Evolutionary conservation across 1,139 yeast species (phyloP).

Genomic region (Yueomyces sp.): DNA sequence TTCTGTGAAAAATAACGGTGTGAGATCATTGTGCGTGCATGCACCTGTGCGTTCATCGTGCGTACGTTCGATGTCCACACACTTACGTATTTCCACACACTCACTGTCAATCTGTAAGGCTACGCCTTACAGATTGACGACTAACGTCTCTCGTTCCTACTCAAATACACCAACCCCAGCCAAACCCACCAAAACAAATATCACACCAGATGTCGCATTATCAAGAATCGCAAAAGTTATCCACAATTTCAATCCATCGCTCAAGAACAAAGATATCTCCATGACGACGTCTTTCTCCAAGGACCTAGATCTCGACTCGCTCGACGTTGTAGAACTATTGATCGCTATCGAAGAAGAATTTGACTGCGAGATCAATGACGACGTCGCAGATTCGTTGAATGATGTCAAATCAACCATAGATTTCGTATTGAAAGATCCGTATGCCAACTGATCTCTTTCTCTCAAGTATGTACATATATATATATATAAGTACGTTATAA

Average conservation of each 20-base stretch:
- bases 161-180: no score
- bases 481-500: no score
- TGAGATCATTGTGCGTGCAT: no score
- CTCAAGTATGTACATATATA: no score
- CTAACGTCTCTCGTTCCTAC: no score
- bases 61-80: no score
- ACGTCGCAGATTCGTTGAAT: conserved; percentile 53
- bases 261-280: conserved; percentile 9
- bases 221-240: neutral
- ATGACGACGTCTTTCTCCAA: conserved; percentile 22
- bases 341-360: conserved; percentile 65
- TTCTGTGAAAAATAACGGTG: no score
- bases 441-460: neutral
- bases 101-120: no score
- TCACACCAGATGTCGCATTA: neutral
- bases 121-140: no score
- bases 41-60: no score
- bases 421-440: conserved; percentile 25
- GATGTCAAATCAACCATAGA: conserved; percentile 59
- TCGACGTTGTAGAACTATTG: conserved; percentile 58
- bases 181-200: no score
- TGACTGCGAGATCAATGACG: conserved; percentile 56
- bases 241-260: neutral
- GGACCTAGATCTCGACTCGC: conserved; percentile 58
- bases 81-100: no score